Base-by-base conservation (phyloP, 306 rosid genomes). In the Quercus suber region DNA sequence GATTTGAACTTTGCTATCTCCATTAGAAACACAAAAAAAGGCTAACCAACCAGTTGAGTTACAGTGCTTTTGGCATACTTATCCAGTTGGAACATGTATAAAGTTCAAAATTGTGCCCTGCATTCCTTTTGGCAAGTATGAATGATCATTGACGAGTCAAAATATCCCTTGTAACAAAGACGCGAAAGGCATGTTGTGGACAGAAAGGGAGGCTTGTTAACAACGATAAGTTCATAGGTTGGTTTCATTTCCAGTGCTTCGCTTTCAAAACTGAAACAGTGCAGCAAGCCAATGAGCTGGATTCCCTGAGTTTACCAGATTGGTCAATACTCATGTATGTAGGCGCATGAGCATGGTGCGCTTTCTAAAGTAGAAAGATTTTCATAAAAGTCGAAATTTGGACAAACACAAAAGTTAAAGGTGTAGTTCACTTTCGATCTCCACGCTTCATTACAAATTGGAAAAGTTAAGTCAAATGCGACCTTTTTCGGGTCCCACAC, bases 381-480 rank as follows among this genome's bases (percentile, higher is more conserved):
- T 41, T 41, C 71, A 76, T 82, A 86, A 56, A 19, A 14, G 72
- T 77, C 83, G 82, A 27, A 56, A 4, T 70, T 49, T 27, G 43
- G 23, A 60, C 73, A 70, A n/a, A 13, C 67, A 56, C 84, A 55
- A 73, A 76, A 67, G 69, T 49, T 59, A 41, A 49, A 65, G 12
- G 63, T 60, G 14, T 0, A 43, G n/a, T 59, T 76, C 17, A 45
- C 71, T 79, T 74, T 78, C 80, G 69, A 83, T 75, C 78, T 79
- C 82, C 73, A 81, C 82, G 81, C 77, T 84, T 82, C 84, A 86
- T 79, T 79, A 79, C 68, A 56, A 75, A 41, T 23, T 33, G 20
- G 63, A 71, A 82, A 89, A 61, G 79, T 59, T 60, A 41, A 76
- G 89, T 92, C 91, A 90, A 90, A 89, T 4, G 68, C 82, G 31